Evolutionary conservation across 305 asterid genomes (phyloP), one percentile per base, ranked within the genome.

Genomic region (Fraxinus albicans): DNA sequence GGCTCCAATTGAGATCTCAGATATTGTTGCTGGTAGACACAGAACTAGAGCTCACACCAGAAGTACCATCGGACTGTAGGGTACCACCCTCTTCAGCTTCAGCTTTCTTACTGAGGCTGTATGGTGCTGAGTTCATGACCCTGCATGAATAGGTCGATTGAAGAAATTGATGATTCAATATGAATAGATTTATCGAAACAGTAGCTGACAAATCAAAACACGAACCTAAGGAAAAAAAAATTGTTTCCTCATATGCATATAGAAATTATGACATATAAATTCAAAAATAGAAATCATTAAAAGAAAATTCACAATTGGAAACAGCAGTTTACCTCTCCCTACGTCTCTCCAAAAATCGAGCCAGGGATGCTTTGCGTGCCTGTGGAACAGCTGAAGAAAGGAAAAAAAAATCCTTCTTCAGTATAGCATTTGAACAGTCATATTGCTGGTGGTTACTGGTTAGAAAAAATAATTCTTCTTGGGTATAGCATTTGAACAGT

Each of bases 291-390:
- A 58, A 58, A 38, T 40, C 78, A 40, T 23, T 5, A 23, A 4
- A 42, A 19, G 13, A 34, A 76, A 65, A 44, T 75, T 33, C 35
- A 6, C 6, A 15, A n/a, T 50, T 47, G 76, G 65, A 74, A 29
- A 67, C 17, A 80, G 29, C 33, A 19, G 27, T 81, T 83, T 87
- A 94, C 98, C 97, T 94, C 88, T 93, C 98, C 86, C 91, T 91
- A 0, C 98, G 98, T 91, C 90, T 93, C 90, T 91, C 97, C 86
- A 94, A 63, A 83, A 94, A 94, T 21, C 97, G 89, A 81, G 96
- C 95, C 82, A 94, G 82, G 69, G 98, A 94, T 83, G 97, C 97
- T 87, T 92, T 93, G 25, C 95, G 92, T 31, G 97, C 91, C 88
- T 93, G 98, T 44, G 97, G 98, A 88, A 92, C 90, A 85, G 93